Evolutionary conservation across 345 rosid species (phyloP), one percentile per base, ranked within the genome.

Genomic region (Eucalyptus curtisii): DNA sequence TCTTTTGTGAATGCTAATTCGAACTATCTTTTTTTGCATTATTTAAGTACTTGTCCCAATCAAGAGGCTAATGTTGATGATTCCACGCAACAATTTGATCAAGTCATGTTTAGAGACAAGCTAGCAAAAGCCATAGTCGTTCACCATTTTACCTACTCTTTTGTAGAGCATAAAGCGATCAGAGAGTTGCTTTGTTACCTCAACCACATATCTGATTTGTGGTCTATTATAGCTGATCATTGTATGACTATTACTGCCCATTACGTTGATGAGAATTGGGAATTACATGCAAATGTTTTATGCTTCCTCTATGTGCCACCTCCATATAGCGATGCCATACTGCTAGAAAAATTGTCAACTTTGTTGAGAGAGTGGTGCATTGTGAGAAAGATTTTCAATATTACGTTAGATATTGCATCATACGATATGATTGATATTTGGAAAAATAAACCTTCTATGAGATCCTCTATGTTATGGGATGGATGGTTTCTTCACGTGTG

Each of bases 1-100:
- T 19, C 55, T 52, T 52, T 52, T 52, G 24, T 52, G 24, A 52
- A 52, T 19, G 55, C 24, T 52, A n/a, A 52, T 52, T 19, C 0
- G 24, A 52, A 52, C 55, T 52, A 52, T 55, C 30, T 55, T 55
- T 55, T 20, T 24, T 55, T 55, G 30, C 5, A 55, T 24, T 55
- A 64, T 1, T 61, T 27, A 61, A 61, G 15, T 61, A 30, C 13
- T 61, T 61, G 68, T 61, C 16, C 16, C 33, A 30, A 61, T 61
- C 4, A 7, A 61, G 68, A 27, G 1, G 68, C 8, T 1, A 27
- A 27, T 30, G 33, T 61, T 61, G 68, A 27, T 61, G 68, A 12
- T 61, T 61, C 68, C 1, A 27, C 0, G 4, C 0, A 59, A 27
- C 7, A 30, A 27, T 59, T 27, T 59, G 31, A 59, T 27, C 8